Percentiles rank a stretch among this genome's conserved stretches.
Evolutionary conservation across 352 stramenopile genomes (phyloP).

Genomic region (Pythium phragmitis): DNA sequence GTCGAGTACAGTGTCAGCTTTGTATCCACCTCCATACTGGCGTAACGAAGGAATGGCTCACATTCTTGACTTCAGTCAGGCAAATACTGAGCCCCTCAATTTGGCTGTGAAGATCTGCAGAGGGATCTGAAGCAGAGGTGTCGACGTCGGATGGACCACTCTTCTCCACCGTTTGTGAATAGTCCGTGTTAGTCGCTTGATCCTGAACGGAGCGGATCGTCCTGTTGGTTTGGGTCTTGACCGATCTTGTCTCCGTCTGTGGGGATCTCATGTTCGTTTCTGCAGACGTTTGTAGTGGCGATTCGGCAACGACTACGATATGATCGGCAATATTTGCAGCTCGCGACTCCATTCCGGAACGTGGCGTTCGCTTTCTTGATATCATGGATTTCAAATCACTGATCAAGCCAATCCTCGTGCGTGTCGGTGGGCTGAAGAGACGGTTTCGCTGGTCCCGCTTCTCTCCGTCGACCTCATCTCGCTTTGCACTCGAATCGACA

Average conservation of each 20-base stretch:
- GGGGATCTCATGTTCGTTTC: neutral
- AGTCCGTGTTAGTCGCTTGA: conserved; percentile 14
- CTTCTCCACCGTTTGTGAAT: conserved; percentile 3
- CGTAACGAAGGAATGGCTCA: neutral
- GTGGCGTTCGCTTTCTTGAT: conserved; percentile 7
- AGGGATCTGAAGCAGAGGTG: neutral
- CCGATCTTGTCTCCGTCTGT: neutral
- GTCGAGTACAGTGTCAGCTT: neutral
- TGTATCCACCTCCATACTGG: neutral
- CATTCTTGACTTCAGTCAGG: conserved; percentile 11
- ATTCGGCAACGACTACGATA: neutral
- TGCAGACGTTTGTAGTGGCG: neutral
- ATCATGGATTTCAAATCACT: conserved; percentile 21
- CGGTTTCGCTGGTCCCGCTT: neutral
- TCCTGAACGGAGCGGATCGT: conserved; percentile 10
- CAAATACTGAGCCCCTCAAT: conserved; percentile 3
- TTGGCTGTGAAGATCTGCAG: neutral
- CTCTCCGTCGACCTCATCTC: neutral
- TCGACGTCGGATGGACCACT: neutral
- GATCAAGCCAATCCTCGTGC: conserved; percentile 17
- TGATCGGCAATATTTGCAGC: neutral
- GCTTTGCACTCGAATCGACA: neutral
- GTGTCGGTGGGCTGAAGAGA: conserved; percentile 10
- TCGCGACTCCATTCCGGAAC: neutral
- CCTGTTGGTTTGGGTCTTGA: conserved; percentile 12